phyloP scores from a whole-genome alignment of 176 grass and related monocot genomes.

The Rhynchospora tenuis region DNA sequence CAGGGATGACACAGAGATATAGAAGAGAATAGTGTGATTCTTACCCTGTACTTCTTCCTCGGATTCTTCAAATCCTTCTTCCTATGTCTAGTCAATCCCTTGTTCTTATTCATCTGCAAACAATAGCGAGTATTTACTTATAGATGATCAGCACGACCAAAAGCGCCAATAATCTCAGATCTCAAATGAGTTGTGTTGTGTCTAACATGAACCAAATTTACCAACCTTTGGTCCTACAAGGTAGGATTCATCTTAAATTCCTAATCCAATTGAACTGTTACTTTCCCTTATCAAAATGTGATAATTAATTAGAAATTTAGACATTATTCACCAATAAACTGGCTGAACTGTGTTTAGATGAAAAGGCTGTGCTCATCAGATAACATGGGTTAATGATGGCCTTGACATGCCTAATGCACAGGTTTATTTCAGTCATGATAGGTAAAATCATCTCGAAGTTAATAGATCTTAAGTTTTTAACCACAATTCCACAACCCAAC shows the following conservation, averaged over 20 bases:
- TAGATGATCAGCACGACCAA: neutral
- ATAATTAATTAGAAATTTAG: neutral
- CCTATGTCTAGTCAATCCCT: constrained; percentile 69
- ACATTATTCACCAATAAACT: neutral
- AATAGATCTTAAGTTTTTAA: neutral
- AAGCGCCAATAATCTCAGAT: neutral
- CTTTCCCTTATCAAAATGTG: neutral
- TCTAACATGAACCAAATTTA: neutral
- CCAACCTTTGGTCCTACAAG: neutral
- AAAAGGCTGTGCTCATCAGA: neutral
- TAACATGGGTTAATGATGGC: neutral
- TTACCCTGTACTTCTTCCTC: constrained; percentile 96
- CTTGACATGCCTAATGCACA: neutral
- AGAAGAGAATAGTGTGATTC: neutral
- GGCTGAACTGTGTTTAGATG: neutral
- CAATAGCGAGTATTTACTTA: neutral
- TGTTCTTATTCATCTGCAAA: constrained; percentile 88
- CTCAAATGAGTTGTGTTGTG: neutral
- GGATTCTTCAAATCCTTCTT: constrained; percentile 87
- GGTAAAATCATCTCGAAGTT: neutral
- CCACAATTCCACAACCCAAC: neutral
- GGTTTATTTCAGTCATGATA: neutral
- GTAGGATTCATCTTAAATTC: neutral
- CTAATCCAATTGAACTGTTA: neutral
- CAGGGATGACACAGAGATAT: neutral